phyloP scores from a whole-genome alignment of 2,329 filamentous ascomycete genomes.

The Coleophoma crateriformis region DNA sequence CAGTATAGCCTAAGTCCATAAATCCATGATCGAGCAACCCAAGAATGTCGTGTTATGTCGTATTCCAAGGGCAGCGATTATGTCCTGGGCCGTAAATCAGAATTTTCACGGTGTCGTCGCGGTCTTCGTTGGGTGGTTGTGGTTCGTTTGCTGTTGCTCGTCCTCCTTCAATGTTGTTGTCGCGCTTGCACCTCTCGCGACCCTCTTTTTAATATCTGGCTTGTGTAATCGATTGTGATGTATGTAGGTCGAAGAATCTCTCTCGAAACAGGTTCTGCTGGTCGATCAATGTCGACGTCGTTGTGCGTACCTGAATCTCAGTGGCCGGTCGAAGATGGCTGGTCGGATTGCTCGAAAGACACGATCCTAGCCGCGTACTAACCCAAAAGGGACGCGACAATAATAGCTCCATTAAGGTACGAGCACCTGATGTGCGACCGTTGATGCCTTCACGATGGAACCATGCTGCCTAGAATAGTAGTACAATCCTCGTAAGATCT shows the following conservation, averaged over 20 bases:
- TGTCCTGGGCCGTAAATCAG: background rate
- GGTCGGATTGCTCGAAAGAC: background rate
- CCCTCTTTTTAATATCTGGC: background rate
- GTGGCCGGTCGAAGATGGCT: background rate
- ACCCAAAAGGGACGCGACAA: too few relatives aligned
- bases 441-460: too few relatives aligned
- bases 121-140: background rate
- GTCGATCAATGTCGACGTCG: too few relatives aligned
- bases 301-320: background rate
- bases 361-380: background rate
- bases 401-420: too few relatives aligned
- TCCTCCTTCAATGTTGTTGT: constrained; percentile 2
- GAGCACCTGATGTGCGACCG: too few relatives aligned
- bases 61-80: background rate
- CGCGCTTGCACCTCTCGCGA: background rate
- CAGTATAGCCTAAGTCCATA: constrained; percentile 15
- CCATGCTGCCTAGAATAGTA: too few relatives aligned
- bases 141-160: background rate
- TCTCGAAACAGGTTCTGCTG: too few relatives aligned
- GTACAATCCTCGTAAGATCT: too few relatives aligned
- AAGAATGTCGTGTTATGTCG: constrained; percentile 6
- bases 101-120: background rate
- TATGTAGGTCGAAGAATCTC: too few relatives aligned
- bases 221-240: too few relatives aligned
- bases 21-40: constrained; percentile 16